Evolutionary conservation across 495 filamentous ascomycete genomes (phyloP).

Genomic region (Rhypophila decipiens): DNA sequence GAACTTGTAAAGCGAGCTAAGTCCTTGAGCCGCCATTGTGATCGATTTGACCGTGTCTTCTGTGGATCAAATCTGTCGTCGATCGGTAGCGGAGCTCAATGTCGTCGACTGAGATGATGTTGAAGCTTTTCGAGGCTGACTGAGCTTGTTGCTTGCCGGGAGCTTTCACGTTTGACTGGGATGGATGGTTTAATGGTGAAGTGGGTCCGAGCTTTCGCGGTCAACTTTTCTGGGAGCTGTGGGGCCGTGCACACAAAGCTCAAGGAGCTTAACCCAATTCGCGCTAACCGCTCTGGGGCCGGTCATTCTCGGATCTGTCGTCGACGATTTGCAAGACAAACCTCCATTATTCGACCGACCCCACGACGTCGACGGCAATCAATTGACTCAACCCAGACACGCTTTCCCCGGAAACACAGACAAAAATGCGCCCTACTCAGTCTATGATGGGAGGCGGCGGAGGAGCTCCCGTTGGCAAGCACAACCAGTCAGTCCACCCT

Average conservation of each 20-base stretch:
- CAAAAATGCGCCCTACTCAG: constrained; percentile 61
- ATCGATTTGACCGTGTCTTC: constrained; percentile 16
- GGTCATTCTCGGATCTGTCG: constrained; percentile 22
- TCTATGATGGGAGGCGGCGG: constrained; percentile 48
- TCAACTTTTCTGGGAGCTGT: constrained; percentile 5
- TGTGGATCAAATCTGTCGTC: constrained; percentile 6
- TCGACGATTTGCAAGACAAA: constrained; percentile 26
- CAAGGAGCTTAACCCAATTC: not conserved
- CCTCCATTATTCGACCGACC: constrained; percentile 16
- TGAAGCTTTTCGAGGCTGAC: constrained; percentile 5
- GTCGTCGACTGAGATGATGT: not conserved
- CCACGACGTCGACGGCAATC: constrained; percentile 11
- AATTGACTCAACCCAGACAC: constrained; percentile 21
- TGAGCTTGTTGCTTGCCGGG: too few species aligned
- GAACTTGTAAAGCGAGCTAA: constrained; percentile 58
- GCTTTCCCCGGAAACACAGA: constrained; percentile 18
- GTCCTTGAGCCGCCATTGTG: constrained; percentile 49
- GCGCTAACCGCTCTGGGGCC: constrained; percentile 35
- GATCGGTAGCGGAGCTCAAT: constrained; percentile 2
- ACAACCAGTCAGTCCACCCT: constrained; percentile 59
- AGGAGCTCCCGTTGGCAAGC: constrained; percentile 52
- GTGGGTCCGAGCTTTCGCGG: not conserved
- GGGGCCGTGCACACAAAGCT: not conserved
- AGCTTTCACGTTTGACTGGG: not conserved
- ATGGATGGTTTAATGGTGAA: not conserved